Evolutionary conservation across 2,329 filamentous ascomycete genomes (phyloP).

Genomic region (Colletotrichum viniferum): DNA sequence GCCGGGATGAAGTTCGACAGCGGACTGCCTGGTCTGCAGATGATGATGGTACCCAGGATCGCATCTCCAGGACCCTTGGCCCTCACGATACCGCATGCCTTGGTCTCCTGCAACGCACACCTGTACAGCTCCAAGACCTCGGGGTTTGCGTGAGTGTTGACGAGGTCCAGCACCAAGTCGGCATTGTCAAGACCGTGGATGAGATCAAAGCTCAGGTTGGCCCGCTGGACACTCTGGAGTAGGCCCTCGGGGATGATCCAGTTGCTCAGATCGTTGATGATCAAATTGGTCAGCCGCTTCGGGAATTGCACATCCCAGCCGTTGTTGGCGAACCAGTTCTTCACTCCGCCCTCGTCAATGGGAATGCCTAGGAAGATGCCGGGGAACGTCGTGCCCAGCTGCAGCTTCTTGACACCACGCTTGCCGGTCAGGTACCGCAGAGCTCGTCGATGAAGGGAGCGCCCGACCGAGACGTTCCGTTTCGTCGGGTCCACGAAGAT

Average conservation of each 20-base stretch:
- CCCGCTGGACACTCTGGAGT: slow-evolving; percentile 72
- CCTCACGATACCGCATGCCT: slow-evolving; percentile 80
- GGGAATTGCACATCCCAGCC: slow-evolving; percentile 80
- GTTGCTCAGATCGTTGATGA: slow-evolving; percentile 71
- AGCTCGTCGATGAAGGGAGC: slow-evolving; percentile 86
- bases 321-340: slow-evolving; percentile 86
- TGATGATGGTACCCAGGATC: slow-evolving; percentile 80
- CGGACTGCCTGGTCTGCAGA: slow-evolving; percentile 73
- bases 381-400: slow-evolving; percentile 80
- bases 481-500: slow-evolving; percentile 90
- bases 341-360: slow-evolving; percentile 54
- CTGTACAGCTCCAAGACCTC: slow-evolving; percentile 83
- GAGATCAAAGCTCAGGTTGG: slow-evolving; percentile 80
- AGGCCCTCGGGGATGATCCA: slow-evolving; percentile 82
- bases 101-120: slow-evolving; percentile 72
- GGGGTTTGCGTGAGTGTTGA: slow-evolving; percentile 74
- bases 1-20: slow-evolving; percentile 74
- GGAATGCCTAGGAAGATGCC: slow-evolving; percentile 89
- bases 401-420: slow-evolving; percentile 76
- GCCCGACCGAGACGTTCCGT: slow-evolving; percentile 86
- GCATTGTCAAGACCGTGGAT: slow-evolving; percentile 81
- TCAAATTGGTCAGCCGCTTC: slow-evolving; percentile 67
- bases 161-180: slow-evolving; percentile 74
- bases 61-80: slow-evolving; percentile 72
- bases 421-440: slow-evolving; percentile 75